phyloP scores from a whole-genome alignment of 805 yeast species.

The Blastobotrys terrestris region DNA sequence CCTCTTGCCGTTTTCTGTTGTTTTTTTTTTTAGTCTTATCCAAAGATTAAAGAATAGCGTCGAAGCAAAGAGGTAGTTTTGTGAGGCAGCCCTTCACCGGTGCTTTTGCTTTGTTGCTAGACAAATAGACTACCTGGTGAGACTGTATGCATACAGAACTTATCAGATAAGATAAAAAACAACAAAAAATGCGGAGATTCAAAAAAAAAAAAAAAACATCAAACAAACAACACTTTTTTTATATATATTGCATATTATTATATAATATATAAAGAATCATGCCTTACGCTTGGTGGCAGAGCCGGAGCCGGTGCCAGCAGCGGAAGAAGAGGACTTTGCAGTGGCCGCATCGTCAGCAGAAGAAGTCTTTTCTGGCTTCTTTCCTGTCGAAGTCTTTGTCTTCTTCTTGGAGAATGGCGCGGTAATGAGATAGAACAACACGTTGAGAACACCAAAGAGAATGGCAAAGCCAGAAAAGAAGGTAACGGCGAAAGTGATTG shows the following conservation, averaged over 20 bases:
- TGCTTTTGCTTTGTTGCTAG: too few relatives aligned
- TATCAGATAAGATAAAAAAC: too few relatives aligned
- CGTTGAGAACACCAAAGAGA: constrained; percentile 24
- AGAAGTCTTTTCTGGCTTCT: constrained; percentile 10
- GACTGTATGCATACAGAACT: too few relatives aligned
- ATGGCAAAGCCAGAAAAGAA: constrained; percentile 20
- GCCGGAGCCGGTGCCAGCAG: constrained; percentile 13
- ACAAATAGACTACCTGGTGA: too few relatives aligned
- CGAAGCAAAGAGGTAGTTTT: too few relatives aligned
- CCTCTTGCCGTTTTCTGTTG: too few relatives aligned
- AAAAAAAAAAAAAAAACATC: too few relatives aligned
- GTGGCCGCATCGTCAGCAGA: neutral
- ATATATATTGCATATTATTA: neutral
- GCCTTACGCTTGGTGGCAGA: constrained; percentile 19
- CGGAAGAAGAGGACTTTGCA: constrained; percentile 5
- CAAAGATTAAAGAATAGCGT: too few relatives aligned
- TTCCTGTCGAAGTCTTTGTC: neutral
- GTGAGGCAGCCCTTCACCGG: too few relatives aligned
- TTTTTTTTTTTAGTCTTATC: too few relatives aligned
- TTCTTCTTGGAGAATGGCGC: neutral
- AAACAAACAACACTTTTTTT: too few relatives aligned
- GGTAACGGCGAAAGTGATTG: constrained; percentile 26
- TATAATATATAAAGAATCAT: constrained; percentile 1
- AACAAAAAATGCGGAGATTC: too few relatives aligned
- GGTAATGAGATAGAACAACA: constrained; percentile 13